Conservation (phyloP, 176 grass and related monocot genomes). For the Alloteropsis semialata region DNA sequence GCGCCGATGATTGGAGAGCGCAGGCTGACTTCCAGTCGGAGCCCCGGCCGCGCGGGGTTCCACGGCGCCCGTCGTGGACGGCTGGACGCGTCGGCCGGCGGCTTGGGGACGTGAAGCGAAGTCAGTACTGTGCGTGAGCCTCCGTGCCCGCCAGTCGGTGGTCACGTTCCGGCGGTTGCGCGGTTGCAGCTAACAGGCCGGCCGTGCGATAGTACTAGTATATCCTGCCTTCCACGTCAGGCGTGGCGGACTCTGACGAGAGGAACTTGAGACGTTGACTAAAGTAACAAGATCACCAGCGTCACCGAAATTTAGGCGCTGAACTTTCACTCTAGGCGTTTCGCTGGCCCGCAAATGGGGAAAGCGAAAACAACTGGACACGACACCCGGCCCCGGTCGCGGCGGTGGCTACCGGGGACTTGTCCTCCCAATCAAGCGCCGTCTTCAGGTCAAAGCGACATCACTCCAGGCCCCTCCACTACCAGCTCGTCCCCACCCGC, state of each 20-base stretch:
- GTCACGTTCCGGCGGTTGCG: neutral
- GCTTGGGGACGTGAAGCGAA: neutral
- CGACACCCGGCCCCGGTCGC: neutral
- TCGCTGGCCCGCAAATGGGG: neutral
- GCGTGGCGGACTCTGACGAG: neutral
- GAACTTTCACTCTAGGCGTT: neutral
- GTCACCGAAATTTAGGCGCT: neutral
- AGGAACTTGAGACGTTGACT: neutral
- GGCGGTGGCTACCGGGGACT: neutral
- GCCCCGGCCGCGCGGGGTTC: neutral
- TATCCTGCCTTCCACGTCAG: neutral
- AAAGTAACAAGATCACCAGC: neutral
- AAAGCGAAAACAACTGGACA: neutral
- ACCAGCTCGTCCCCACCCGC: neutral
- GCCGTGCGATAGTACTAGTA: neutral
- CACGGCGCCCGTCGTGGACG: neutral
- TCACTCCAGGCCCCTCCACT: neutral
- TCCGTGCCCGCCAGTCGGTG: neutral
- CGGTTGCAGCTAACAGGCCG: slow-evolving; percentile 5
- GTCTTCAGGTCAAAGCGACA: slow-evolving; percentile 47
- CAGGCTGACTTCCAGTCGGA: neutral
- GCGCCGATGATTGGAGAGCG: slow-evolving; percentile 9
- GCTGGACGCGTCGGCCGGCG: too few species aligned
- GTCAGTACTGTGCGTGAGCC: neutral
- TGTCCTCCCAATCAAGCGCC: slow-evolving; percentile 19